A percentile compares a stretch with the other conserved stretches of the same genome.
These are phyloP conservation scores for Filobasidium floriforme DNA, from an alignment of 768 basidiomycete genomes.

Conservation along the genomic window DNA sequence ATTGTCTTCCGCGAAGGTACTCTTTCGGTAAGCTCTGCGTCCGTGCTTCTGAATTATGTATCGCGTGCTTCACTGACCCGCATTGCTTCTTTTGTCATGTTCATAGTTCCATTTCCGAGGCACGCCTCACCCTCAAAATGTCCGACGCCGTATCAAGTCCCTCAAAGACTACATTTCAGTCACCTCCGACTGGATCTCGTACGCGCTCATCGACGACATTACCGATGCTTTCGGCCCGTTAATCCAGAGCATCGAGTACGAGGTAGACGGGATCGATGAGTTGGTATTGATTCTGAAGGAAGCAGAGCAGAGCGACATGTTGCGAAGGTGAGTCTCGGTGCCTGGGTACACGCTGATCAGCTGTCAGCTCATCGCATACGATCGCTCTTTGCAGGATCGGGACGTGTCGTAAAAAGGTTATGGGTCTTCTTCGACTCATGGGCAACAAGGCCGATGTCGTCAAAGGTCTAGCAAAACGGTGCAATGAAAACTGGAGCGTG, in stretches of 20 bases:
- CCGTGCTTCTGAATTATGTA: neutral
- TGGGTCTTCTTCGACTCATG: constrained; percentile 93
- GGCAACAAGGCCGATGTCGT: constrained; percentile 99
- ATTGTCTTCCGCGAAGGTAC: constrained; percentile 97
- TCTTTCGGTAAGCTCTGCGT: constrained; percentile 61
- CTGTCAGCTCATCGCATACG: neutral
- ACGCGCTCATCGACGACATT: constrained; percentile 98
- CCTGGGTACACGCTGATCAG: neutral
- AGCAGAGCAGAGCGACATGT: constrained; percentile 95
- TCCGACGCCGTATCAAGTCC: constrained; percentile 94
- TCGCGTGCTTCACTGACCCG: neutral
- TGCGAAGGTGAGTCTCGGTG: constrained; percentile 54
- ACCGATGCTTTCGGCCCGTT: constrained; percentile 98
- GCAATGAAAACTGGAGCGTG: constrained; percentile 89
- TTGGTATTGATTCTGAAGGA: constrained; percentile 93
- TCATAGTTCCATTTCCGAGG: constrained; percentile 89
- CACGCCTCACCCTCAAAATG: constrained; percentile 95
- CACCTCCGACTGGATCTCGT: constrained; percentile 99
- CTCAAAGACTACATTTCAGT: constrained; percentile 98
- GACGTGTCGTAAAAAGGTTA: constrained; percentile 97
- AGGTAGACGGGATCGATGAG: constrained; percentile 98
- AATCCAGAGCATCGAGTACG: constrained; percentile 97
- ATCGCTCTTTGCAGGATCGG: constrained; percentile 59
- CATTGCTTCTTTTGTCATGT: neutral
- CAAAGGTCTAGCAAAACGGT: constrained; percentile 93